phyloP scores from a whole-genome alignment of 2,329 filamentous ascomycete genomes.

The Diaporthe helianthi region DNA sequence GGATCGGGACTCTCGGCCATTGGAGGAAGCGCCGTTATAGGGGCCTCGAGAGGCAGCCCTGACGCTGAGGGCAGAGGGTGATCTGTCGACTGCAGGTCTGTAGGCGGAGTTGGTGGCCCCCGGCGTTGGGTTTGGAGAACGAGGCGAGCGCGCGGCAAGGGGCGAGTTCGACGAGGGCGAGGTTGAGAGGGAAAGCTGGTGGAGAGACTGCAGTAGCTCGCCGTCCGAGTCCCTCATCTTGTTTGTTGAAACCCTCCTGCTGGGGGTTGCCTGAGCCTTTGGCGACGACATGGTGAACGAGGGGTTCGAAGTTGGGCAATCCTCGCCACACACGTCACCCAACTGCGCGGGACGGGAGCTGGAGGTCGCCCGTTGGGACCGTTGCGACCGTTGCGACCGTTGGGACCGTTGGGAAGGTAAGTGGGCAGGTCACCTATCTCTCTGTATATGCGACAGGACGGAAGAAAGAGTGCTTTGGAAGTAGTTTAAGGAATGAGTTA shows the following conservation, averaged over 20 bases:
- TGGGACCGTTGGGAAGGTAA: too few relatives aligned
- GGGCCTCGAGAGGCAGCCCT: slow-evolving; percentile 51
- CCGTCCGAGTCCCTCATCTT: slow-evolving; percentile 35
- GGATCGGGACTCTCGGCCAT: slow-evolving; percentile 52
- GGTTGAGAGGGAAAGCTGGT: slow-evolving; percentile 52
- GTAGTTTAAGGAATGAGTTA: not conserved
- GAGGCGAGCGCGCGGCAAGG: slow-evolving; percentile 38
- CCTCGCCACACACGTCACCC: slow-evolving; percentile 19
- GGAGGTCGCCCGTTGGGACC: slow-evolving; percentile 5
- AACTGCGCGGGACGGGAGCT: not conserved
- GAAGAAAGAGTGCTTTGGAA: not conserved
- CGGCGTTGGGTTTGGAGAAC: slow-evolving; percentile 20
- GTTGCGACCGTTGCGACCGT: too few relatives aligned
- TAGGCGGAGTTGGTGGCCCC: slow-evolving; percentile 42
- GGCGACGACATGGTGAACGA: slow-evolving; percentile 31
- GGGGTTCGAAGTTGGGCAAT: slow-evolving; percentile 1
- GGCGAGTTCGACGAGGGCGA: slow-evolving; percentile 37
- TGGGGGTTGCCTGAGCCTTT: slow-evolving; percentile 36
- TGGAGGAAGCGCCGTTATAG: slow-evolving; percentile 44
- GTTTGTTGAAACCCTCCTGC: slow-evolving; percentile 24
- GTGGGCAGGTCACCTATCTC: not conserved
- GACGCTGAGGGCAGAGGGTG: slow-evolving; percentile 48
- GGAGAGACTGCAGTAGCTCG: slow-evolving; percentile 51
- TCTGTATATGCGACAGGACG: not conserved
- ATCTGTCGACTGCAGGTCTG: slow-evolving; percentile 47